Evolutionary conservation across 176 grass and related monocot species (phyloP), one percentile per base, ranked within the genome.

Genomic region (Themeda triandra): DNA sequence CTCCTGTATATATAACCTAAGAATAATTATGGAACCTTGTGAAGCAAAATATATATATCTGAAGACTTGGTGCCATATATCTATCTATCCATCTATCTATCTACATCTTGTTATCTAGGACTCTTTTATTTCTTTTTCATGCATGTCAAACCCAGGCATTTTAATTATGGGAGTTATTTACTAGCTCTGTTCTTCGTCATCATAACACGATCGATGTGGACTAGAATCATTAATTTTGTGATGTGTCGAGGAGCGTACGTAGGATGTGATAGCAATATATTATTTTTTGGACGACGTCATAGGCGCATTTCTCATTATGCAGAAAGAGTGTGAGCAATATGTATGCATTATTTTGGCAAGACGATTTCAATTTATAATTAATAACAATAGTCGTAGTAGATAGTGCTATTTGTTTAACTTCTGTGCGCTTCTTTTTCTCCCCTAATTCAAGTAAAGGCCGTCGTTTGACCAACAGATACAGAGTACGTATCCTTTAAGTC

Each of bases 401-500:
- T n/a, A 58, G 10, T 70, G n/a, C 10, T 40, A 14, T 18, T 40
- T 80, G 6, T 41, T 30, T 60, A 68, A 2, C 71, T 27, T 68
- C 6, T 35, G 35, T 10, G 15, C 0, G 21, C 53, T 10, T 11
- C 3, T 59, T 0, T 58, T 30, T 14, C 5, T 36, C 69, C 62
- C 37, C 3, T 19, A 32, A 1, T 71, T 14, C 49, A 85, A 76
- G 63, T 63, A 62, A 70, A 81, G 40, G 13, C 4, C 31, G 13
- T 85, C 24, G 13, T 85, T 76, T 75, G 77, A 86, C 54, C 77
- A 80, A 40, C 31, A 45, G 9, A 73, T 21, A 68, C 3, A 54
- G 39, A 41, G 39, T 2, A 69, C 21, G n/a, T 40, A 73, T 29
- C 42, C 44, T 8, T 35, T 0, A 28, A 74, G 37, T 72, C 79